Percentiles rank a stretch among this genome's conserved stretches.
Evolutionary conservation across 1,284 basidiomycete genomes (phyloP).

Genomic region (Cutaneotrichosporon sp.): DNA sequence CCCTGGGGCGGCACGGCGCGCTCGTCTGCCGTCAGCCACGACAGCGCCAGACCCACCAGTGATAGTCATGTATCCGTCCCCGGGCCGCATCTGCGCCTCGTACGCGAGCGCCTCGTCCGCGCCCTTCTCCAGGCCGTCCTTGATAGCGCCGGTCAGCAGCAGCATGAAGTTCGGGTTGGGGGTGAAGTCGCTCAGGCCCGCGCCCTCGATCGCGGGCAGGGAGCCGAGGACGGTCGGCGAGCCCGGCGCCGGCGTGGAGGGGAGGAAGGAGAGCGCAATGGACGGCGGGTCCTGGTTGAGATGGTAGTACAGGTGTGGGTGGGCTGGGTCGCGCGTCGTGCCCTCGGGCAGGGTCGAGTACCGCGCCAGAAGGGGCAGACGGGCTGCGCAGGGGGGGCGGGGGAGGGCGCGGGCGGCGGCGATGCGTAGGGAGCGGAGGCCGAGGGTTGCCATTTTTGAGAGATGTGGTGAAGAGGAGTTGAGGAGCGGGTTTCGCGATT

Average conservation of each 20-base stretch:
- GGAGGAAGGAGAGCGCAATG: conserved; percentile 35
- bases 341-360: neutral
- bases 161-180: conserved; percentile 35
- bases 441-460: too few species aligned
- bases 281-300: neutral
- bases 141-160: conserved; percentile 28
- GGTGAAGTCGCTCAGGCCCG: conserved; percentile 33
- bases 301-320: conserved; percentile 44
- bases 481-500: too few species aligned
- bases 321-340: conserved; percentile 27
- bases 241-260: conserved; percentile 18
- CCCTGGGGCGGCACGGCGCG: conserved; percentile 44
- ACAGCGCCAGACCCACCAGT: conserved; percentile 30
- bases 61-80: conserved; percentile 47
- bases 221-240: conserved; percentile 31
- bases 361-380: too few species aligned
- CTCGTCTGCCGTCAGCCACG: conserved; percentile 32
- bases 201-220: conserved; percentile 28
- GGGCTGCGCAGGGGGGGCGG: too few species aligned
- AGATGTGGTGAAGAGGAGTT: too few species aligned
- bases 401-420: too few species aligned
- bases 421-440: too few species aligned
- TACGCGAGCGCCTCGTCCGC: conserved; percentile 28
- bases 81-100: conserved; percentile 40
- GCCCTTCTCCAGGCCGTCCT: conserved; percentile 21